Percentiles rank a stretch among this genome's conserved stretches.
phyloP scores from a whole-genome alignment of 1,284 basidiomycete species.

The Ceratobasidium sp. region DNA sequence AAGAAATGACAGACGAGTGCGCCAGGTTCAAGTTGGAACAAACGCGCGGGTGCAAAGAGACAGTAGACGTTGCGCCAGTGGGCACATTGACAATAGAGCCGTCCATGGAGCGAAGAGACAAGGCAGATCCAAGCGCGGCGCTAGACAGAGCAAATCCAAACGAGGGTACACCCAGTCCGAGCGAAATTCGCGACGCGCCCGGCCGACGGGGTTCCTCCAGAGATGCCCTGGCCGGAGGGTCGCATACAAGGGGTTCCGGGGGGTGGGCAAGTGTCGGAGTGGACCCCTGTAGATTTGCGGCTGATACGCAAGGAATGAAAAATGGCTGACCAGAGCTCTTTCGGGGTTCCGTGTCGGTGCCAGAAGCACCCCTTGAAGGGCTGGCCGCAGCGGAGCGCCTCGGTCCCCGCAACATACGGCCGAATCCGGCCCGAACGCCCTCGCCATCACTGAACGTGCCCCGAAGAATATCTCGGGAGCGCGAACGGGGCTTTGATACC shows the following conservation, averaged over 20 bases:
- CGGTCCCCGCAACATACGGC: conserved; percentile 13
- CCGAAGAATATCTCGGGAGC: conserved; percentile 18
- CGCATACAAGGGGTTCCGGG: background rate
- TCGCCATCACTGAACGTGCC: conserved; percentile 29
- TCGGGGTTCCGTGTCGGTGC: background rate
- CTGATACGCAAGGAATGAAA: conserved; percentile 7
- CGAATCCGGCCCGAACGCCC: conserved; percentile 18
- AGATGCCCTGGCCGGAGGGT: conserved; percentile 14
- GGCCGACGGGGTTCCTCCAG: background rate
- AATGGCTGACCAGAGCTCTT: conserved; percentile 13
- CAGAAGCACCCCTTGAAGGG: background rate
- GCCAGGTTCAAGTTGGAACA: background rate
- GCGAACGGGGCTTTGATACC: conserved; percentile 17
- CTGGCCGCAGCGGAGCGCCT: conserved; percentile 3
- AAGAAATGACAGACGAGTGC: conserved; percentile 20
- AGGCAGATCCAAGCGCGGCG: conserved; percentile 15
- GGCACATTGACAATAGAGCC: background rate
- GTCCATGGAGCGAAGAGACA: conserved; percentile 27
- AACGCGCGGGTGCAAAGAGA: conserved; percentile 19
- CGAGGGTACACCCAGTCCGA: conserved; percentile 24
- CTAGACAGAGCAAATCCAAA: conserved; percentile 32
- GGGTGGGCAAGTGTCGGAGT: background rate
- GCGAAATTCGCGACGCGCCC: background rate
- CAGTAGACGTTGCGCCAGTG: background rate
- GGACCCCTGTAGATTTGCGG: conserved; percentile 15